phyloP scores from a whole-genome alignment of 495 filamentous ascomycete species.

The Aspergillus leporis region DNA sequence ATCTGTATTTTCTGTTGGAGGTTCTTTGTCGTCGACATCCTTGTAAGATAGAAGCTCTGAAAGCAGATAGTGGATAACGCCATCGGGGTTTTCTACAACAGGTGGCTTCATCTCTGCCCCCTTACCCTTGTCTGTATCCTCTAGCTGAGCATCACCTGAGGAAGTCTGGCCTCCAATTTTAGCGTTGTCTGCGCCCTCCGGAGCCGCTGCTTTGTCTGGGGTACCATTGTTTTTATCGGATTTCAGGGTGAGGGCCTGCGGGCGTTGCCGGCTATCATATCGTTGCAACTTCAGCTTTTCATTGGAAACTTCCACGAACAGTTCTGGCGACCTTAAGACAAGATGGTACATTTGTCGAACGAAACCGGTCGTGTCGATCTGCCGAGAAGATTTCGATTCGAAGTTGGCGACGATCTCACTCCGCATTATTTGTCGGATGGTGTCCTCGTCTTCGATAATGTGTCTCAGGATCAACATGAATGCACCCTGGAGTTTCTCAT shows the following conservation, averaged over 20 bases:
- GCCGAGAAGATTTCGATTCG: slow-evolving; percentile 59
- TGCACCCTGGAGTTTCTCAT: slow-evolving; percentile 71
- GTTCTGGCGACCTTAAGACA: slow-evolving; percentile 76
- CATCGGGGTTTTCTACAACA: slow-evolving; percentile 88
- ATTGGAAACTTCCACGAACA: slow-evolving; percentile 89
- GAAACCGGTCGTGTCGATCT: slow-evolving; percentile 70
- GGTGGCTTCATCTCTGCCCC: slow-evolving; percentile 73
- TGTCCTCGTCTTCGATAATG: slow-evolving; percentile 90
- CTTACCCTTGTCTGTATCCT: slow-evolving; percentile 62
- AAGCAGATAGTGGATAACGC: slow-evolving; percentile 94
- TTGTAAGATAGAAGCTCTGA: slow-evolving; percentile 89
- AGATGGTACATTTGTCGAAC: slow-evolving; percentile 79
- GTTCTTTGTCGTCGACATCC: slow-evolving; percentile 83
- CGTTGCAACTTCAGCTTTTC: slow-evolving; percentile 73
- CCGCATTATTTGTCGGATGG: slow-evolving; percentile 87
- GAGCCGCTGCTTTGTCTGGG: slow-evolving; percentile 27
- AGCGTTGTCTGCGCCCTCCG: slow-evolving; percentile 32
- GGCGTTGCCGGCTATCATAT: slow-evolving; percentile 59
- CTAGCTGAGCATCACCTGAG: slow-evolving; percentile 33
- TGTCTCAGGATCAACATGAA: slow-evolving; percentile 90
- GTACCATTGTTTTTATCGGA: slow-evolving; percentile 42
- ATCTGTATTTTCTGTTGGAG: slow-evolving; percentile 52
- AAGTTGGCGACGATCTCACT: slow-evolving; percentile 82
- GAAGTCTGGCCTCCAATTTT: slow-evolving; percentile 31
- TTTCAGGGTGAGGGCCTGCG: slow-evolving; percentile 60